Conservation (phyloP, 371 early-diverging fungal genomes). For the Mucor indicus region DNA sequence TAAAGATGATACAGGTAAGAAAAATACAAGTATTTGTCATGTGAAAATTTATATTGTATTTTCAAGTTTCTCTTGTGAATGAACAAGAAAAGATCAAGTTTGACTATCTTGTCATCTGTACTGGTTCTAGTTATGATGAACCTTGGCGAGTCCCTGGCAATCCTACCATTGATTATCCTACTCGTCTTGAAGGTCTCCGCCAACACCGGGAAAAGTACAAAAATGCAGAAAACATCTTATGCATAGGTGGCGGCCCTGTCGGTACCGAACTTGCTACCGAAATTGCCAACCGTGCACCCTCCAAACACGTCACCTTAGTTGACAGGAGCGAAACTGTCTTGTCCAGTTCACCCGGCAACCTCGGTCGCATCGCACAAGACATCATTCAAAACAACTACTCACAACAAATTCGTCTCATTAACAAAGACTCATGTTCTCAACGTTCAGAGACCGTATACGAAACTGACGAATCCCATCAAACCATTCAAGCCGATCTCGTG, state of each 20-base stretch:
- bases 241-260: conserved; percentile 58
- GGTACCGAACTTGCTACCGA: conserved; percentile 54
- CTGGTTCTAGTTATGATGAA: conserved; percentile 34
- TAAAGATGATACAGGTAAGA: conserved; percentile 27
- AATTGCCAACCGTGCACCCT: conserved; percentile 37
- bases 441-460: conserved; percentile 8
- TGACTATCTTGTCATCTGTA: conserved; percentile 28
- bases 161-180: background rate
- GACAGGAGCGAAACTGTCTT: conserved; percentile 21
- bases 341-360: conserved; percentile 11
- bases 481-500: conserved; percentile 23
- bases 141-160: conserved; percentile 28
- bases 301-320: conserved; percentile 42
- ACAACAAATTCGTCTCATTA: conserved; percentile 15
- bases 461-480: conserved; percentile 24
- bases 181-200: conserved; percentile 17
- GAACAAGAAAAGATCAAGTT: conserved; percentile 11
- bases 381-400: conserved; percentile 11
- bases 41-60: background rate
- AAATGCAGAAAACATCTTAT: conserved; percentile 34
- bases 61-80: background rate
- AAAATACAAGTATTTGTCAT: background rate
- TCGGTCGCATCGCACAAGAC: conserved; percentile 22
- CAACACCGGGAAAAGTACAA: conserved; percentile 27
- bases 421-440: conserved; percentile 20